Base-by-base conservation (phyloP, 345 rosid species). In the Kernera saxatilis region DNA sequence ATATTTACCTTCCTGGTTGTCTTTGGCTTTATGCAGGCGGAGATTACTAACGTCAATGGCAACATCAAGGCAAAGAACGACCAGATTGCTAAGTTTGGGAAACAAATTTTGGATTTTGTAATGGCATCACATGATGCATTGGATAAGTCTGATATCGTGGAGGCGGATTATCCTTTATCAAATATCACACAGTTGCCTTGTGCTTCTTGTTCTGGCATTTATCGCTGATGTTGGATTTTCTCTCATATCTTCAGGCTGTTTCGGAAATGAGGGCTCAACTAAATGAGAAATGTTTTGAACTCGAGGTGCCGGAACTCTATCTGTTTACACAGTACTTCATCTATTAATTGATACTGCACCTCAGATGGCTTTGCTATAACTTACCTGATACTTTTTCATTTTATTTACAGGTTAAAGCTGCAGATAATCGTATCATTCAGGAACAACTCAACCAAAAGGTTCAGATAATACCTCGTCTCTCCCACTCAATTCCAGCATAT, bases 361-460 rank as follows among this genome's bases (percentile, higher is more conserved):
- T 48, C 27, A 54, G 32, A 73, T 46, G 41, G 40, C 58, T 35
- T 44, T 64, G 30, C 64, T 43, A 7, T 33, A 32, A 19, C 55
- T 45, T 69, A 26, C 55, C 23, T 69, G 56, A 26, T 44, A 45
- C 65, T 32, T 49, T 22, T 14, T 59, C 35, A 53, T 53, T 26
- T 61, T 53, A 8, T 61, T 75, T 78, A 56, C 82, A 94, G 99
- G 97, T 94, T 48, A 91, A 88, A 86, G 84, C 86, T 58, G 97
- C 99, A 12, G 99, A 94, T 72, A 91, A 91, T 78, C 93, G 92
- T 26, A 70, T 94, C 72, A 84, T 94, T 68, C 95, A 94, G 79
- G 99, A 94, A 82, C 99, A 94, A 81, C 90, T 94, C 64, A 79
- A 75, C 78, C 83, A 84, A 77, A 94, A 91, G 99, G 99, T 94